Evolutionary conservation across 164 flowering plant species (phyloP).

Genomic region (Tetracentron sinense): DNA sequence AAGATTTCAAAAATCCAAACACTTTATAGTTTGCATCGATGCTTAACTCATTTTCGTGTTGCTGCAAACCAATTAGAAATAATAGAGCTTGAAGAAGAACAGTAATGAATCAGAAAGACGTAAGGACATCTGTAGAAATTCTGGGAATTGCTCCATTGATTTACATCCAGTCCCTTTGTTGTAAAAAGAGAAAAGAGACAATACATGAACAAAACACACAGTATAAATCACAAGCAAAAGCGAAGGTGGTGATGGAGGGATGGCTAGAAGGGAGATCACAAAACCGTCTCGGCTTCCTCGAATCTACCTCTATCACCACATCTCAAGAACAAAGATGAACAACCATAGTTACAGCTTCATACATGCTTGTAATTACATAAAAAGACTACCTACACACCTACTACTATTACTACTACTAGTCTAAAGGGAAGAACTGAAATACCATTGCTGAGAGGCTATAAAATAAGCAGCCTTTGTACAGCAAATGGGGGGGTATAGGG

Average conservation of each 20-base stretch:
- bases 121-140: too few species aligned
- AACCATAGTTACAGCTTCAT: background rate
- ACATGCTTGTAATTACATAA: background rate
- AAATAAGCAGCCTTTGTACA: background rate
- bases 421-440: background rate
- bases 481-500: background rate
- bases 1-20: too few species aligned
- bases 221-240: background rate
- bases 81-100: too few species aligned
- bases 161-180: too few species aligned
- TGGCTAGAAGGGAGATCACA: conserved; percentile 18
- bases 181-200: background rate
- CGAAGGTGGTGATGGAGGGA: background rate
- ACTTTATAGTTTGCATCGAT: too few species aligned
- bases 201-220: background rate
- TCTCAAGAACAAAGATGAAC: background rate
- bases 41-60: too few species aligned
- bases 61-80: too few species aligned
- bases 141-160: too few species aligned
- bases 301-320: background rate
- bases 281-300: background rate
- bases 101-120: too few species aligned
- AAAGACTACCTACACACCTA: background rate
- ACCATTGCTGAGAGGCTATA: background rate
- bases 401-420: background rate